A percentile compares a stretch with the other conserved stretches of the same genome.
Evolutionary conservation across 202 grass and related monocot genomes (phyloP).

Genomic region (Sporobolus alterniflorus): DNA sequence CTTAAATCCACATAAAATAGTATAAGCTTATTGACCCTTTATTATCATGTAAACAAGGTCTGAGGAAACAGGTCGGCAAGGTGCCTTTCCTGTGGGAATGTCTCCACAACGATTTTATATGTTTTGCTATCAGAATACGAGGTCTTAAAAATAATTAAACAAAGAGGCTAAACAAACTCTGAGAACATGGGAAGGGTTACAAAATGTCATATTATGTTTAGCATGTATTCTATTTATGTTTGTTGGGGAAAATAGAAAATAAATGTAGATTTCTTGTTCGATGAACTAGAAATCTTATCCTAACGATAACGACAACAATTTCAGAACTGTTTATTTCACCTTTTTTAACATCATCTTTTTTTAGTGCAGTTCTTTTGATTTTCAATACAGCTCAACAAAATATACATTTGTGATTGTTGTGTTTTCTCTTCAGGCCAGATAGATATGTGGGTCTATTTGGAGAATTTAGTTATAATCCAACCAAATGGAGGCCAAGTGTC

Average conservation of each 20-base stretch:
- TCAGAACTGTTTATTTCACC: background rate
- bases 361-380: background rate
- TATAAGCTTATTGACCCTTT: background rate
- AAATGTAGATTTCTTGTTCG: background rate
- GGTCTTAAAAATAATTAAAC: background rate
- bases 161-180: background rate
- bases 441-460: constrained; percentile 90
- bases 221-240: background rate
- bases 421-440: constrained; percentile 81
- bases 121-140: background rate
- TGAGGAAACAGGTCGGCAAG: background rate
- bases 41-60: background rate
- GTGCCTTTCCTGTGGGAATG: background rate
- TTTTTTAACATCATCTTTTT: background rate
- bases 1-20: background rate
- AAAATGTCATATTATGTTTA: background rate
- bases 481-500: constrained; percentile 87
- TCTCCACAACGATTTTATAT: background rate
- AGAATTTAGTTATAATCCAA: constrained; percentile 69
- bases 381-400: background rate
- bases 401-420: constrained; percentile 17
- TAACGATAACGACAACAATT: no score
- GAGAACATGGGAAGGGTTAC: background rate
- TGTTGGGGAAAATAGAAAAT: background rate
- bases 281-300: no score